Percentiles rank a stretch among this genome's conserved stretches.
Evolutionary conservation across 352 stramenopile species (phyloP).

Genomic region (Phytophthora tubulina): DNA sequence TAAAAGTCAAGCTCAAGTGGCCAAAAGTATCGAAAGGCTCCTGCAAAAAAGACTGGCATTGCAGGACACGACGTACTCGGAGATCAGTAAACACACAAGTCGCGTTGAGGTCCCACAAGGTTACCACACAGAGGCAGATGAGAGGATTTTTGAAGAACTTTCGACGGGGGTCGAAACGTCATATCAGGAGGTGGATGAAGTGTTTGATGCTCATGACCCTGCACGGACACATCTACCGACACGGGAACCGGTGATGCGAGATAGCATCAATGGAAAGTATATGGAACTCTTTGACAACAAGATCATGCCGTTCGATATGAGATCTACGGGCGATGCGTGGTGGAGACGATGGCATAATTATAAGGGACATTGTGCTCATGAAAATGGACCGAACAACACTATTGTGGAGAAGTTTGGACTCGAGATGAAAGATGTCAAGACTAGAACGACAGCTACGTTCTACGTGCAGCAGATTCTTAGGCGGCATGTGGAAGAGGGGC

Average conservation of each 20-base stretch:
- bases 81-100: slow-evolving; percentile 35
- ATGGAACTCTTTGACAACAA: slow-evolving; percentile 54
- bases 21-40: slow-evolving; percentile 42
- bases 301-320: slow-evolving; percentile 53
- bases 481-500: slow-evolving; percentile 58
- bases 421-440: slow-evolving; percentile 58
- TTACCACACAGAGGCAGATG: slow-evolving; percentile 19
- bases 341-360: slow-evolving; percentile 49
- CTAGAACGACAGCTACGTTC: slow-evolving; percentile 58
- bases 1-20: slow-evolving; percentile 42
- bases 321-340: slow-evolving; percentile 43
- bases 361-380: slow-evolving; percentile 34
- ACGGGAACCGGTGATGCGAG: slow-evolving; percentile 39
- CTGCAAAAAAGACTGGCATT: slow-evolving; percentile 33
- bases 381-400: slow-evolving; percentile 53
- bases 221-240: slow-evolving; percentile 33
- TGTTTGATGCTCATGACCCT: slow-evolving; percentile 37
- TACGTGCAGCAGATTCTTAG: slow-evolving; percentile 65
- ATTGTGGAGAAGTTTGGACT: slow-evolving; percentile 67
- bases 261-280: slow-evolving; percentile 54
- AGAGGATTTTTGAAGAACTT: slow-evolving; percentile 44
- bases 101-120: slow-evolving; percentile 37
- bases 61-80: slow-evolving; percentile 34
- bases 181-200: slow-evolving; percentile 43
- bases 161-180: slow-evolving; percentile 33